Base-by-base conservation (phyloP, 352 stramenopile genomes). In the Elongisporangium prolatum region DNA sequence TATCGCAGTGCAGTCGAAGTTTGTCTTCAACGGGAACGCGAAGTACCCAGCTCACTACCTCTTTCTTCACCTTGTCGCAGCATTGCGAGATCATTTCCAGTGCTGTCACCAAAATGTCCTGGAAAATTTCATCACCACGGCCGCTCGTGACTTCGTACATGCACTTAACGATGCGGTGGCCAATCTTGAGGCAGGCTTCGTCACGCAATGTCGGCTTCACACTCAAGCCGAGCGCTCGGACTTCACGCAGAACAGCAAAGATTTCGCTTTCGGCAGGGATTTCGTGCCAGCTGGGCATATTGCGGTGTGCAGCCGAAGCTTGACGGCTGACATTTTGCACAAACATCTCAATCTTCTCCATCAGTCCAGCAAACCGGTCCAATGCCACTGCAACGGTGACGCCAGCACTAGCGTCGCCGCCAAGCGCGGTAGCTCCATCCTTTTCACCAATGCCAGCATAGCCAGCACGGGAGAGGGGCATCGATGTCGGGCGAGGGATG, bases 161-260 rank as follows among this genome's bases (percentile, higher is more conserved):
- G 53, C 95, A 95, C 76, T 99, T 99, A 61, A 99, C 98, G 56
- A 99, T 97, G 21, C 83, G 86, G 65, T 99, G 95, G 1, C 91
- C 93, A 64, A 99, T 98, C 69, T 93, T 97, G n/a, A 98, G 75
- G 22, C 93, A 93, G 17, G 92, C 87, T 71, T 99, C 95, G 66
- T 96, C 88, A 17, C 88, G 80, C 11, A 92, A 63, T 4, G 69
- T 64, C 21, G 83, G 79, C 65, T 91, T 89, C n/a, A 95, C 86
- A 48, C 76, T 84, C 8, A 72, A 67, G 18, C 83, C 84, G 48
- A 93, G 70, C 44, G 81, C 78, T 47, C 84, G 84, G 14, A 95
- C 80, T 68, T 93, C 86, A 38, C 84, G 80, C 8, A 95, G 54
- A 40, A 95, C 73, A 3, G 75, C 77, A 63, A 95, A 95, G 22